Conservation (phyloP, 257 asterid species). For the Solanum pinnatisectum region DNA sequence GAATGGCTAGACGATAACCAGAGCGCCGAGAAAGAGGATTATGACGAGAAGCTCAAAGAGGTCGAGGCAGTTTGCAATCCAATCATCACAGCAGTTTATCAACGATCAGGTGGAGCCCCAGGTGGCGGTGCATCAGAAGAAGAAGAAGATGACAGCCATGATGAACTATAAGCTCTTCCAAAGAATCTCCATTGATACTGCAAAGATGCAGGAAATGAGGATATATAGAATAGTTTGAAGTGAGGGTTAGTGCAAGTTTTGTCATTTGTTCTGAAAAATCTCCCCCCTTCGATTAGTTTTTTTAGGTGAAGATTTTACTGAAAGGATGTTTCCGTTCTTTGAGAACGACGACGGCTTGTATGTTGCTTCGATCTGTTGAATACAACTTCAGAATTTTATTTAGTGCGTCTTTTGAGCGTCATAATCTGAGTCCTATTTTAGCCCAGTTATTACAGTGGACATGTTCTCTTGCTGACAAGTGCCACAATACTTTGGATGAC, state of each 20-base stretch:
- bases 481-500: background rate
- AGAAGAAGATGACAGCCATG: conserved; percentile 46
- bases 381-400: background rate
- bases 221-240: background rate
- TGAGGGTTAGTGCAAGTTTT: background rate
- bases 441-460: background rate
- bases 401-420: background rate
- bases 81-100: conserved; percentile 80
- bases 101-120: conserved; percentile 84
- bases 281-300: background rate
- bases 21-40: conserved; percentile 77
- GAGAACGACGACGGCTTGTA: background rate
- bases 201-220: background rate
- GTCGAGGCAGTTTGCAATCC: conserved; percentile 92
- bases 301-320: background rate
- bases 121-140: conserved; percentile 41
- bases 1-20: conserved; percentile 97
- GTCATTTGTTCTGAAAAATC: background rate
- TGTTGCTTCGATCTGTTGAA: background rate
- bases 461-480: background rate
- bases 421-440: background rate
- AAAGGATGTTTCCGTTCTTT: background rate
- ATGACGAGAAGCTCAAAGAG: conserved; percentile 92
- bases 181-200: background rate
- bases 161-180: conserved; percentile 28